Percentiles rank a stretch among this genome's conserved stretches.
Evolutionary conservation across 108 stramenopile genomes (phyloP).

Genomic region (Seminavis robusta): DNA sequence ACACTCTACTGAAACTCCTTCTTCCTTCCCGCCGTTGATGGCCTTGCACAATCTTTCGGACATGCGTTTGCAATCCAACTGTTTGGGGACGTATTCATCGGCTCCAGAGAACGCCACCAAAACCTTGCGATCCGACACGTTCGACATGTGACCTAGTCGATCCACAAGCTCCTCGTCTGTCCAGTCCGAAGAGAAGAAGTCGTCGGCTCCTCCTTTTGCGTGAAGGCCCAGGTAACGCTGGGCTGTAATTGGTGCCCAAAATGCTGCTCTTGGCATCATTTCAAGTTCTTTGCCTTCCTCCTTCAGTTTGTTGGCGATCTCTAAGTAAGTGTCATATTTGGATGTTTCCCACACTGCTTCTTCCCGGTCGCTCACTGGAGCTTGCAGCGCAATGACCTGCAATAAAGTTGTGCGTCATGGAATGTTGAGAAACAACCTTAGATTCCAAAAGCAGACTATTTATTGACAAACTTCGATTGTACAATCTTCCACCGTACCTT

Average conservation of each 20-base stretch:
- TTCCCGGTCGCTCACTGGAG: constrained; percentile 92
- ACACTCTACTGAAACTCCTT: constrained; percentile 22
- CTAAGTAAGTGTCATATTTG: constrained; percentile 35
- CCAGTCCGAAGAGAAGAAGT: constrained; percentile 91
- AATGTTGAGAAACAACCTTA: too few species aligned
- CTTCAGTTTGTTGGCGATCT: constrained; percentile 42
- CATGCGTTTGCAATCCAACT: constrained; percentile 47
- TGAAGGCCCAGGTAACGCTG: constrained; percentile 78
- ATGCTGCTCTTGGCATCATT: constrained; percentile 87
- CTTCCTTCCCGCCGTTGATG: constrained; percentile 47
- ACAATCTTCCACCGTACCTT: too few species aligned
- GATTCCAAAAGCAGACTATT: too few species aligned
- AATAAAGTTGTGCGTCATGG: constrained; percentile 5
- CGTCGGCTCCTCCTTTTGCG: constrained; percentile 77
- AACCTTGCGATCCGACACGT: constrained; percentile 28
- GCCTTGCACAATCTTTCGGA: constrained; percentile 66
- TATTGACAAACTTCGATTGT: too few species aligned
- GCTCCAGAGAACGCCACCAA: constrained; percentile 80
- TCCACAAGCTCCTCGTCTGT: constrained; percentile 66
- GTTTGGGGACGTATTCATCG: constrained; percentile 84
- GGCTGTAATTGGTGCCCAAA: constrained; percentile 94
- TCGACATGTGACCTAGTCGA: constrained; percentile 62
- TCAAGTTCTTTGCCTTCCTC: constrained; percentile 51
- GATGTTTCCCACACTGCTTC: constrained; percentile 17
- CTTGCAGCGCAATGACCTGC: constrained; percentile 81